Base-by-base conservation (phyloP, 2,329 filamentous ascomycete species). In the Fusarium pseudocircinatum region DNA sequence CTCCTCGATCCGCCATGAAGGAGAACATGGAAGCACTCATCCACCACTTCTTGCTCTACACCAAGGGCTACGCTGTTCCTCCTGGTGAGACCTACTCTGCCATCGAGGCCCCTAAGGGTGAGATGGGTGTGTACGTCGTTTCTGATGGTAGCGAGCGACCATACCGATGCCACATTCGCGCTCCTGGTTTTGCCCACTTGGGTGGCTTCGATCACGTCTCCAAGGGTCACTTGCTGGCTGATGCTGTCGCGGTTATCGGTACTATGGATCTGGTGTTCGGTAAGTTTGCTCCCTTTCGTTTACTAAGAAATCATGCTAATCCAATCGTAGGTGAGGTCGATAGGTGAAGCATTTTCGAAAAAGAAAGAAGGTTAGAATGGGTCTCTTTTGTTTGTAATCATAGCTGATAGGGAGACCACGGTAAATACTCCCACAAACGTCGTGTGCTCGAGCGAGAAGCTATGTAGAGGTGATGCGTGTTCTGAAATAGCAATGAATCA, bases 11-110 rank as follows among this genome's bases (percentile, higher is more conserved):
- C 49, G 96, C 96, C 80, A 99, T 99, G 96, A 99, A 99, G 90
- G 96, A 99, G 90, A 99, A 99, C 88, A 99, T 99, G 97, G 96
- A 99, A 87, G 95, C 96, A 43, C 90, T 99, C 47, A 99, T 99
- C 82, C 96, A 99, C 87, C 96, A 99, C 88, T 99, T 99, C 89
- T 86, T 99, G 75, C 91, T 99, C 60, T 99, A 96, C 88, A 98
- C 95, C 83, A 99, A 99, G 90, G 96, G 96, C 67, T 99, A 99
- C 85, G 90, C 94, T 49, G 96, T 99, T 8, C 96, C 96, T 47
- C 96, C 97, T 13, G 97, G 96, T 72, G 96, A 99, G 88, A 99
- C 96, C 11, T 99, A 99, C 88, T 95, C 93, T 52, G 96, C 93
- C 71, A 99, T 99, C 75, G 96, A 99, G 88, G 96, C 97, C n/a